Evolutionary conservation across 1,284 basidiomycete species (phyloP).

Genomic region (Cryptococcus sp.): DNA sequence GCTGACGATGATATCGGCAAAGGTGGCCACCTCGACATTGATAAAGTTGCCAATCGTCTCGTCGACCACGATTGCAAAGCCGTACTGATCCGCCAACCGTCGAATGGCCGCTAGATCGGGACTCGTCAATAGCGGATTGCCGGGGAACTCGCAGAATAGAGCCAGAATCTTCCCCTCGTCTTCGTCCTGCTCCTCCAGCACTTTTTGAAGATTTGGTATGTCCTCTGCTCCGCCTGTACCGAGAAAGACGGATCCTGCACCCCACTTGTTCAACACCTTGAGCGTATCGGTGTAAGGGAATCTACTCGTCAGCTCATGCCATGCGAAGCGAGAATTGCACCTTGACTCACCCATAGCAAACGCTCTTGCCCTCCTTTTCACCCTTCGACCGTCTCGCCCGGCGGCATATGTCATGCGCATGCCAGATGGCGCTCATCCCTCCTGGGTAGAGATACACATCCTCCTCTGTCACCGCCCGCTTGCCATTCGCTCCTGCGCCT

Average conservation of each 20-base stretch:
- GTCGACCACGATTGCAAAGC: slow-evolving; percentile 85
- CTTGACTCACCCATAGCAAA: slow-evolving; percentile 76
- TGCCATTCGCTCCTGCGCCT: slow-evolving; percentile 33
- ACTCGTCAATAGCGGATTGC: slow-evolving; percentile 85
- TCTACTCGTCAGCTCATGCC: slow-evolving; percentile 48
- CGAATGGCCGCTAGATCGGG: slow-evolving; percentile 75
- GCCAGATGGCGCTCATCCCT: slow-evolving; percentile 93
- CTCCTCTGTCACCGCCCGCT: slow-evolving; percentile 63
- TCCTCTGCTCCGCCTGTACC: slow-evolving; percentile 75
- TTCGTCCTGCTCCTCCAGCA: slow-evolving; percentile 52
- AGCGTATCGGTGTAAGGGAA: slow-evolving; percentile 98
- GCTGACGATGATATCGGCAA: slow-evolving; percentile 88
- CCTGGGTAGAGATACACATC: slow-evolving; percentile 84
- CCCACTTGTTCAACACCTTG: slow-evolving; percentile 95
- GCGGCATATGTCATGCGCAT: slow-evolving; percentile 70
- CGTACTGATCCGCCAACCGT: slow-evolving; percentile 75
- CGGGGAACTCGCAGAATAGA: slow-evolving; percentile 76
- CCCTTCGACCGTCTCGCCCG: slow-evolving; percentile 46
- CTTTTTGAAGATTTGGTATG: slow-evolving; percentile 63
- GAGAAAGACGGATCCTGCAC: slow-evolving; percentile 86
- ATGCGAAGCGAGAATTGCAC: too few relatives aligned
- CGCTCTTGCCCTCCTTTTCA: slow-evolving; percentile 62
- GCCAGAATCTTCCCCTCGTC: slow-evolving; percentile 46
- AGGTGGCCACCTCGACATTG: slow-evolving; percentile 87
- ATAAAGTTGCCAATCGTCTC: slow-evolving; percentile 96